Evolutionary conservation across 1,284 basidiomycete genomes (phyloP).

Genomic region (Hymenochaete sp.): DNA sequence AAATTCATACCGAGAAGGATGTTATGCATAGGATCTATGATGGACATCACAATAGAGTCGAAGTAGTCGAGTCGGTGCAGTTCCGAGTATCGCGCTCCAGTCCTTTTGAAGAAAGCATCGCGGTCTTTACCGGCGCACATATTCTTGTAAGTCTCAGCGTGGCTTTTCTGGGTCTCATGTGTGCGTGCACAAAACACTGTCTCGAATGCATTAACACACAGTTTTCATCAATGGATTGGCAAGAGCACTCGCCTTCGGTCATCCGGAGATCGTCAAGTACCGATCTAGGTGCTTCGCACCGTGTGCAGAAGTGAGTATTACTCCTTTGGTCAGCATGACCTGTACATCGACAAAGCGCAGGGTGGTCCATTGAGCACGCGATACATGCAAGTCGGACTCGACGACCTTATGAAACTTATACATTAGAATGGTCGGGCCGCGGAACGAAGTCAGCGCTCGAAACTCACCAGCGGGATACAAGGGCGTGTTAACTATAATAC

Average conservation of each 20-base stretch:
- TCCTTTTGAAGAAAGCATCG: conserved; percentile 2
- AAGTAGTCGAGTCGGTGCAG: conserved; percentile 16
- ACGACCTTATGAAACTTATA: conserved; percentile 7
- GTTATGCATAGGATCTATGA: conserved; percentile 20
- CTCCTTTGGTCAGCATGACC: conserved; percentile 12
- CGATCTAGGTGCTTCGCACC: too few relatives aligned
- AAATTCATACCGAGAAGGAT: conserved; percentile 16
- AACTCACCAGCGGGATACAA: conserved; percentile 6
- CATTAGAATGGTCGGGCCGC: background rate
- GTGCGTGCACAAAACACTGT: too few relatives aligned
- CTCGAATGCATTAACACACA: too few relatives aligned
- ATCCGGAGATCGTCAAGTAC: too few relatives aligned
- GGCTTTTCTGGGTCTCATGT: too few relatives aligned
- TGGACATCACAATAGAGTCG: conserved; percentile 13
- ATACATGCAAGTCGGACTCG: conserved; percentile 8
- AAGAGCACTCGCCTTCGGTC: too few relatives aligned
- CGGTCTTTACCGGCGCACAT: too few relatives aligned
- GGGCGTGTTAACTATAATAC: conserved; percentile 6
- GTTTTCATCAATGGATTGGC: too few relatives aligned
- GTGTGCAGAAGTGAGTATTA: background rate
- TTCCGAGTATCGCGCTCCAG: conserved; percentile 11
- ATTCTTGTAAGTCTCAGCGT: too few relatives aligned
- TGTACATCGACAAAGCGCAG: conserved; percentile 7
- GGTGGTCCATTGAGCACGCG: conserved; percentile 12
- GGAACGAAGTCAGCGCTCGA: too few relatives aligned